Evolutionary conservation across 345 rosid genomes (phyloP).

Genomic region (Eucalyptus pumila): DNA sequence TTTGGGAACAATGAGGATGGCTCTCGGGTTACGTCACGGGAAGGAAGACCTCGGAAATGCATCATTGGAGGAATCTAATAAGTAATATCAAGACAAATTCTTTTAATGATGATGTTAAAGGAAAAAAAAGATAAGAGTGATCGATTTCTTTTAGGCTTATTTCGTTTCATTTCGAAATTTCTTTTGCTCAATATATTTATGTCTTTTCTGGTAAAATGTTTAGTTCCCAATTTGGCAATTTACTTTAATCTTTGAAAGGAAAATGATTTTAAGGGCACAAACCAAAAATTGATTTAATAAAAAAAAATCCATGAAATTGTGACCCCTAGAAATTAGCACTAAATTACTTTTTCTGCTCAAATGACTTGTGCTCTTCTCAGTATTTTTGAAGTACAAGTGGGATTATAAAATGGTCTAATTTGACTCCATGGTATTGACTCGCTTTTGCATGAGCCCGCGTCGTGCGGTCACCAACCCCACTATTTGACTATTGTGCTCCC

Average conservation of each 20-base stretch:
- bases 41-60: not conserved
- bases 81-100: not conserved
- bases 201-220: too few species aligned
- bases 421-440: not conserved
- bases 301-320: not conserved
- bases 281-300: not conserved
- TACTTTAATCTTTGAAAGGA: not conserved
- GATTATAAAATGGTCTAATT: not conserved
- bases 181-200: not conserved
- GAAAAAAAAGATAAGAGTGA: too few species aligned
- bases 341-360: not conserved
- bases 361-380: not conserved
- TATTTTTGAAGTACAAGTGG: not conserved
- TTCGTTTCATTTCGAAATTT: too few species aligned
- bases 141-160: too few species aligned
- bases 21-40: not conserved
- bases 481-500: not conserved
- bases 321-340: not conserved
- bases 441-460: not conserved
- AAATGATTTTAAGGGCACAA: not conserved
- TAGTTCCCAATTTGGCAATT: not conserved
- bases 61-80: not conserved
- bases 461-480: not conserved
- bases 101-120: not conserved
- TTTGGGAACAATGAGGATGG: not conserved